These are phyloP conservation scores for Phytopythium oedochilum DNA, from an alignment of 352 stramenopile species.

Conservation along the genomic window DNA sequence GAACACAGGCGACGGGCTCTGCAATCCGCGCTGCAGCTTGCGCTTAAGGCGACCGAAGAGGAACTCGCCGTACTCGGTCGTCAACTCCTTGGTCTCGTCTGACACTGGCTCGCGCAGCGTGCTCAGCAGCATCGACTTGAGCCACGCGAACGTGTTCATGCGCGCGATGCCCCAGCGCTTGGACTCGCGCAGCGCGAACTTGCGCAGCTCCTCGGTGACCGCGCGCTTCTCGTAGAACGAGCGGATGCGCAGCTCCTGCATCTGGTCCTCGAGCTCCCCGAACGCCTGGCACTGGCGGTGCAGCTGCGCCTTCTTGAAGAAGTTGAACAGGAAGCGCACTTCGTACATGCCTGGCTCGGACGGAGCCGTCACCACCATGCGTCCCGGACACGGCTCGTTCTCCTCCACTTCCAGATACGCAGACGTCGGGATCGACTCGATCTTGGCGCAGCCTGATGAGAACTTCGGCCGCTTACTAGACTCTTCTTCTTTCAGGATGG, in stretches of 20 bases:
- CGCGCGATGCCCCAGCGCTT: constrained; percentile 29
- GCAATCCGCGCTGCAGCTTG: constrained; percentile 30
- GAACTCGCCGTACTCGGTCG: constrained; percentile 29
- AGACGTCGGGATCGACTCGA: constrained; percentile 49
- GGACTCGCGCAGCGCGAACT: constrained; percentile 29
- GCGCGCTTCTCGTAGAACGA: constrained; percentile 49
- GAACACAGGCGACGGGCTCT: constrained; percentile 20
- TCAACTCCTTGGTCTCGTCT: constrained; percentile 24
- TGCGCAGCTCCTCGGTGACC: constrained; percentile 36
- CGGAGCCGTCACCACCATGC: constrained; percentile 40
- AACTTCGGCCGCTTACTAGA: too few relatives aligned
- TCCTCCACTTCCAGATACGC: constrained; percentile 38
- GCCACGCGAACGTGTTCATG: constrained; percentile 44
- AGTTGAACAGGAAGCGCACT: constrained; percentile 62
- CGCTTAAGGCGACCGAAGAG: constrained; percentile 26
- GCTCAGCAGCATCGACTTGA: constrained; percentile 46
- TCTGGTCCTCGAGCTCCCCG: constrained; percentile 51
- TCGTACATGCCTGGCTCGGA: constrained; percentile 53
- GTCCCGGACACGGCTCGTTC: constrained; percentile 28
- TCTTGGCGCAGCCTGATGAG: constrained; percentile 19
- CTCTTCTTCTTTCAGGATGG: neutral
- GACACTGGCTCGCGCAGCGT: constrained; percentile 34
- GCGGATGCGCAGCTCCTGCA: constrained; percentile 50
- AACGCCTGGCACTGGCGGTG: constrained; percentile 60
- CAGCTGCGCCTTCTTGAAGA: constrained; percentile 49